Conservation (phyloP, 2,329 filamentous ascomycete genomes). For the Colletotrichum horii region DNA sequence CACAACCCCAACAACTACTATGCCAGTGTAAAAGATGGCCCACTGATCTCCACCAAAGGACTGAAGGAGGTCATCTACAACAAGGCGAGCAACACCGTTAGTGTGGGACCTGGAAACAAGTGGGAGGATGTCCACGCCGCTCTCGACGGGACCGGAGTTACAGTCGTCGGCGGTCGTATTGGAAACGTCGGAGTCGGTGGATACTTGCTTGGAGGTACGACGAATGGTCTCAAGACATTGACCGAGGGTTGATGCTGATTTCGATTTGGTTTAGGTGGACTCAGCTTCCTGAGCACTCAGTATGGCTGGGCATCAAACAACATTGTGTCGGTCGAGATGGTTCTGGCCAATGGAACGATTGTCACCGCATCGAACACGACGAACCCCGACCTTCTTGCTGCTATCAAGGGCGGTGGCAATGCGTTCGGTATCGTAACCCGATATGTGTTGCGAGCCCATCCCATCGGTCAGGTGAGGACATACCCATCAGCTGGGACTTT, state of each 20-base stretch:
- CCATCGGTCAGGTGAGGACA: constrained; percentile 29
- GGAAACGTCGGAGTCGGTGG: constrained; percentile 54
- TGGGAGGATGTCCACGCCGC: constrained; percentile 45
- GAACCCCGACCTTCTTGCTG: constrained; percentile 56
- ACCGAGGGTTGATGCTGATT: background rate
- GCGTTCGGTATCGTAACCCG: constrained; percentile 59
- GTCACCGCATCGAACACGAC: constrained; percentile 45
- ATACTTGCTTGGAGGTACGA: constrained; percentile 55
- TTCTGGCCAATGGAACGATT: constrained; percentile 54
- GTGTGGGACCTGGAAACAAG: constrained; percentile 50
- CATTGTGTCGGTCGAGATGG: constrained; percentile 54
- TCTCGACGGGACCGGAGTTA: constrained; percentile 46
- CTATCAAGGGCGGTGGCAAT: constrained; percentile 61
- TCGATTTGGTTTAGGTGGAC: constrained; percentile 39
- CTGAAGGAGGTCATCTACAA: constrained; percentile 47
- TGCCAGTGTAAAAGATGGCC: constrained; percentile 53
- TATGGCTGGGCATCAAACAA: constrained; percentile 57
- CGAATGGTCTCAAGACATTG: background rate
- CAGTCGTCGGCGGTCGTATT: constrained; percentile 48
- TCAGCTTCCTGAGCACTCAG: constrained; percentile 55
- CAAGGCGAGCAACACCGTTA: constrained; percentile 38
- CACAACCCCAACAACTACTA: constrained; percentile 61
- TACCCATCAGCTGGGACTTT: background rate
- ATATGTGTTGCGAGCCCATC: constrained; percentile 48
- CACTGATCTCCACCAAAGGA: constrained; percentile 53